Evolutionary conservation across 768 basidiomycete genomes (phyloP).

Genomic region (Tephrocybe sp.): DNA sequence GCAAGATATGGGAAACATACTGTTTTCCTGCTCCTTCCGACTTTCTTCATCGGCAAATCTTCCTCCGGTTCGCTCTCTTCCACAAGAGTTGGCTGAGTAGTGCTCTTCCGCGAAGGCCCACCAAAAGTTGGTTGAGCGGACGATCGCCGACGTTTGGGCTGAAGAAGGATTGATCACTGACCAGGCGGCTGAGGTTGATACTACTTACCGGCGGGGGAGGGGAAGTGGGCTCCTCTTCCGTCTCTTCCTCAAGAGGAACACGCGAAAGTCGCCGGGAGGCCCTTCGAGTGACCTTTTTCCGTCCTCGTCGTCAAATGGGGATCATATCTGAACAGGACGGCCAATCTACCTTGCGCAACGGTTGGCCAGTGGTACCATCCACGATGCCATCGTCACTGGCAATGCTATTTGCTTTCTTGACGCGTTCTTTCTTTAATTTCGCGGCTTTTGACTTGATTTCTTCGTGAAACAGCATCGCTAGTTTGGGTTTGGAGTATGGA

Average conservation of each 20-base stretch:
- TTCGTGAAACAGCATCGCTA: conserved; percentile 76
- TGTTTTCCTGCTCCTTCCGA: conserved; percentile 58
- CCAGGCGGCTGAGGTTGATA: not conserved
- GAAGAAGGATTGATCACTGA: conserved; percentile 11
- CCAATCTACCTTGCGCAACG: conserved; percentile 31
- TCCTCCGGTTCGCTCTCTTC: conserved; percentile 83
- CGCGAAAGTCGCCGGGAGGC: conserved; percentile 68
- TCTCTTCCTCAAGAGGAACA: conserved; percentile 48
- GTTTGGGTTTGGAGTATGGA: conserved; percentile 74
- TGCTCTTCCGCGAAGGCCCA: conserved; percentile 37
- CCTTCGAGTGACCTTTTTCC: conserved; percentile 40
- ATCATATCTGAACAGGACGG: not conserved
- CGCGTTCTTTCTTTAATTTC: conserved; percentile 61
- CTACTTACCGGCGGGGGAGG: conserved; percentile 59
- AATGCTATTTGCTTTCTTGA: conserved; percentile 65
- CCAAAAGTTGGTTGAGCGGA: conserved; percentile 75
- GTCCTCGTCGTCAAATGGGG: conserved; percentile 14
- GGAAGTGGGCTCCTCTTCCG: conserved; percentile 40
- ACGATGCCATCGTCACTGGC: conserved; percentile 83
- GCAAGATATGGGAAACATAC: conserved; percentile 32
- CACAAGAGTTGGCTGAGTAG: conserved; percentile 43
- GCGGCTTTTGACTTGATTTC: conserved; percentile 62
- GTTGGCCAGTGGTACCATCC: conserved; percentile 81
- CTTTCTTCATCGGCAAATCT: conserved; percentile 57
- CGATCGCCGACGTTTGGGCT: conserved; percentile 81